phyloP scores from a whole-genome alignment of 805 yeast genomes.

The Ogataea allantospora region DNA sequence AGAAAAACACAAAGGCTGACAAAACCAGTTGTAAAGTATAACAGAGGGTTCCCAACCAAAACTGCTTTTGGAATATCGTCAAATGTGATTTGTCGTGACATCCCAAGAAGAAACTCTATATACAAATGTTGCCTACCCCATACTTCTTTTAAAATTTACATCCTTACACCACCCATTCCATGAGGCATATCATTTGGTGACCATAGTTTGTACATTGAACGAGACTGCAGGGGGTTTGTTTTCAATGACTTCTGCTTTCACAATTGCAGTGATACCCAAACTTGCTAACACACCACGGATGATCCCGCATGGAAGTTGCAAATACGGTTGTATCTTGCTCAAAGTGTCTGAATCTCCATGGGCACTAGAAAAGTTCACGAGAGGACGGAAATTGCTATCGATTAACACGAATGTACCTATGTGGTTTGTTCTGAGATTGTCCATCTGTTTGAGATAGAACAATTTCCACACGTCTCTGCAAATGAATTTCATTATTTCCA shows the following conservation, averaged over 20 bases:
- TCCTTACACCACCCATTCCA: constrained; percentile 9
- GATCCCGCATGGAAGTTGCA: constrained; percentile 75
- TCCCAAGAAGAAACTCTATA: constrained; percentile 1
- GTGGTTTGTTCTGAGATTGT: constrained; percentile 89
- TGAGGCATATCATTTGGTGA: constrained; percentile 10
- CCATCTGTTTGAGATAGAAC: constrained; percentile 82
- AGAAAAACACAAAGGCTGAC: constrained; percentile 65
- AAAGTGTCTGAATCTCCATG: constrained; percentile 44
- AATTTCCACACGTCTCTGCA: constrained; percentile 90
- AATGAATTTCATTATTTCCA: constrained; percentile 86
- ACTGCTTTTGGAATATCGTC: constrained; percentile 29
- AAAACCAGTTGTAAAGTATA: constrained; percentile 49
- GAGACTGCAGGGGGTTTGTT: constrained; percentile 61
- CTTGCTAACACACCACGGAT: constrained; percentile 70
- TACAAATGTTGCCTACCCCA: constrained; percentile 9
- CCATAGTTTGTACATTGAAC: constrained; percentile 63
- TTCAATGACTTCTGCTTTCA: constrained; percentile 56
- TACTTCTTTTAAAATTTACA: constrained; percentile 5
- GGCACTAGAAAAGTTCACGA: constrained; percentile 49
- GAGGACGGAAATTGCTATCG: constrained; percentile 60
- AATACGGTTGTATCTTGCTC: constrained; percentile 44
- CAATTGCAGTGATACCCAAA: constrained; percentile 65
- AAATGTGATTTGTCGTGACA: constrained; percentile 22
- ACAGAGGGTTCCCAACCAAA: constrained; percentile 33
- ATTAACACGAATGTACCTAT: constrained; percentile 78